Base-by-base conservation (phyloP, 352 stramenopile species). In the Phytopythium boreale region DNA sequence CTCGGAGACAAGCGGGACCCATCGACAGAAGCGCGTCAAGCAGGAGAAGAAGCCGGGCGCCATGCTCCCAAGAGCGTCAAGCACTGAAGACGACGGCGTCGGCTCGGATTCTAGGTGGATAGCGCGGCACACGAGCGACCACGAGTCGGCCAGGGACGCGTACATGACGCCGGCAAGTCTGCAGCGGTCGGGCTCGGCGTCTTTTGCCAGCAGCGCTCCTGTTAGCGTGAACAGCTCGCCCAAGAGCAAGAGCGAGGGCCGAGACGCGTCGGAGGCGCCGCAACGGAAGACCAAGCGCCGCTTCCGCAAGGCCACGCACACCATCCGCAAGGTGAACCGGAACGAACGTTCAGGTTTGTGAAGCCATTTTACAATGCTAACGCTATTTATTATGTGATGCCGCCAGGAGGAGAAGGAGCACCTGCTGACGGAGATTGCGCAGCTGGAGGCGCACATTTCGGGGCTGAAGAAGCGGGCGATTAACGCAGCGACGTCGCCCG, bases 221-320 rank as follows among this genome's bases (percentile, higher is more conserved):
- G 41, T 20, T 12, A 62, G 57, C 10, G 29, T 36, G 0, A 55
- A 43, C 57, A 51, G 26, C 44, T 62, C 57, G 27, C 20, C 43
- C 41, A 53, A 62, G 29, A 29, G 27, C 43, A 43, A 37, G 20
- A 8, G 8, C 43, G 44, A 37, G 20, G 2, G 8, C 2, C 19
- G 22, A 6, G 46, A 56, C 20, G 49, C 37, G 37, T 6, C 39
- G 17, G 27, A 14, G 17, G 49, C 24, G 36, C 56, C 37, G 12
- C 36, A 31, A 4, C 22, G 56, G 12, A 51, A 36, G 56, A 34
- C 39, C 37, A 61, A 61, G 56, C 36, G 39, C 36, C 37, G 56
- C 24, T 72, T 72, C 36, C 62, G 69, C 11, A 79, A 79, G 61
- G 66, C 72, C 58, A 79, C 72, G 12, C 69, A 79, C 39, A 79